Evolutionary conservation across 1,284 basidiomycete species (phyloP), one percentile per base, ranked within the genome.

Genomic region (Ganoderma boninense): DNA sequence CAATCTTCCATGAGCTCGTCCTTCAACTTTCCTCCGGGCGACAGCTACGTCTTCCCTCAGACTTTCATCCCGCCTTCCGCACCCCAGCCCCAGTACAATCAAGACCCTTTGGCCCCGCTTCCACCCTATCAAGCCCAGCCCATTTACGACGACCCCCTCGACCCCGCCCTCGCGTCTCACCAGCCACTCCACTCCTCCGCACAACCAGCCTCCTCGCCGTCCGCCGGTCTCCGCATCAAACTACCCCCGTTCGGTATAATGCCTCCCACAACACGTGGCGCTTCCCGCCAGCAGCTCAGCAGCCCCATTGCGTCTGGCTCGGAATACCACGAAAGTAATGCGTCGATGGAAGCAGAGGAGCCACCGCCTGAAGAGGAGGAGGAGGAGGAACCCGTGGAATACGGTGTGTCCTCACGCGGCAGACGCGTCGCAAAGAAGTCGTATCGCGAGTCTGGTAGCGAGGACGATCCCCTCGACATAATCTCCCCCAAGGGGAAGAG

Each of bases 241-340:
- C 65, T 79, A 13, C 77, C 78, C 2, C 62, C 74, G 2, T 57
- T 32, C 38, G 29, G 16, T 23, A 13, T 14, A 14, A 81, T 81
- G 80, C 73, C 75, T 11, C 78, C 80, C 26, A 75, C 72, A 26
- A 79, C 77, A 46, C 80, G 79, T 59, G 72, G 75, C 43, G 68
- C 75, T 0, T 63, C 74, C 35, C 75, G 77, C 63, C 66, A 73
- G 40, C 71, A 77, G 59, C 54, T 71, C 8, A 72, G 23, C 68
- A 76, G 69, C 74, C 79, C 70, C 26, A 23, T 69, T 23, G 77
- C 87, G n/a, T 92, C 91, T 32, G 88, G 90, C 61, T 92, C 91
- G 38, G 90, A 92, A 75, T 92, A 92, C 77, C 84, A 88, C 73
- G 87, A 83, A 71, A 90, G 89, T 76, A 87, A 89, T 71, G 85